Evolutionary conservation across 495 filamentous ascomycete genomes (phyloP), one percentile per base, ranked within the genome.

Genomic region (Hypoxylon lenormandii): DNA sequence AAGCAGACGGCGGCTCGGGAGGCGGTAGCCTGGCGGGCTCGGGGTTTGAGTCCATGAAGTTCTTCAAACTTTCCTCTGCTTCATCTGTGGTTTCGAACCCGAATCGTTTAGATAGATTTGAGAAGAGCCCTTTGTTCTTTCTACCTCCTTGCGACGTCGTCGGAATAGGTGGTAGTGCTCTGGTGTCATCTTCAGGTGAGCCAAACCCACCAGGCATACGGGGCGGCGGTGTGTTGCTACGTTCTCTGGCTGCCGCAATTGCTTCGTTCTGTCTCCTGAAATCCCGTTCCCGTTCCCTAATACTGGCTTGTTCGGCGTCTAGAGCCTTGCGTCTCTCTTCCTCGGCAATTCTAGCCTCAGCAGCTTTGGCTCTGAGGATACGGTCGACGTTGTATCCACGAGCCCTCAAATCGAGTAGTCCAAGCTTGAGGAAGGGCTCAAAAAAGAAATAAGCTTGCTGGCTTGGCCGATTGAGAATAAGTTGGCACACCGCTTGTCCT

Each of bases 321-420:
- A 93, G 62, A 40, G 92, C 88, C 70, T 90, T 91, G 73, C 89
- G 86, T 15, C 91, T 85, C 64, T 91, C 86, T 70, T 92, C 89
- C 68, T 97, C 92, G 4, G 92, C 93, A 69, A 97, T 88, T 23
- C 90, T 85, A 12, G 91, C 89, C 74, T 98, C 93, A 5, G 90
- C 89, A 10, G 89, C 92, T 77, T 93, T 94, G 30, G 88, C 87
- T 28, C 90, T 87, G 16, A 99, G 82, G 70, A 98, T 97, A 13
- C 95, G 88, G 57, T 95, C 91, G 40, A 98, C 95, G 68, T 99
- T 98, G 79, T 95, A 97, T 3, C 95, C 95, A 60, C 93, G 91
- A 19, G 84, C 84, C 70, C 88, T 88, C 8, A 99, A 80, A 64
- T 92, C 87, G 37, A 89, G 81, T 10, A 99, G 80, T 64, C 91